Base-by-base conservation (phyloP, 495 filamentous ascomycete species). In the Daldinia caldariorum region DNA sequence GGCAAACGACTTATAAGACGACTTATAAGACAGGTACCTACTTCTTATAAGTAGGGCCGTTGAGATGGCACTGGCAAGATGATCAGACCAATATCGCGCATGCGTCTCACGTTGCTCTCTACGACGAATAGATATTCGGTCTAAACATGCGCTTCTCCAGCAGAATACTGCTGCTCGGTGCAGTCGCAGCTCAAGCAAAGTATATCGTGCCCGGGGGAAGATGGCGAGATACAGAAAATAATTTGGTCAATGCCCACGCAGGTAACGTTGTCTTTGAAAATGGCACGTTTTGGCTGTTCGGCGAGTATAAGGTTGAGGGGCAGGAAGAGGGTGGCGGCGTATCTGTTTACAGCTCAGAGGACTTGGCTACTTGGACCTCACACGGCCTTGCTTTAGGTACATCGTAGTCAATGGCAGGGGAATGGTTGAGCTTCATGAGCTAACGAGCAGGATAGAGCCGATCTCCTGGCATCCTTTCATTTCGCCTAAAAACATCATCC, bases 141-240 rank as follows among this genome's bases (percentile, higher is more conserved):
- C 34, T 37, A 29, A 56, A 53, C 35, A 29, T 63, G 49, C 50
- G 39, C 31, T 18, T 62, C 31, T 61, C 26, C 14, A 22, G 47
- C 13, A 2, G 60, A 34, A n/a, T 76, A 16, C 37, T 76, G 60
- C 59, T 76, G 26, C 45, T 76, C 2, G 26, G 60, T 22, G 66
- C 66, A 50, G 60, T 37, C 8, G 58, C 32, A 32, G 39, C 58
- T 8, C 65, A 74, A 32, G 77, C 76, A 22, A 80, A 79, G 62
- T 83, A 79, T 45, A 83, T 83, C 54, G 81, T 83, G 1, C 82
- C 82, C 1, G 81, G 82, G 7, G 82, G 72, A 12, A 74, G 80
- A 74, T 83, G 82, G 80, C 72, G 70, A 7, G 80, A 80, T 53
- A 83, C 76, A 3, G 74, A 78, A 13, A 79, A 80, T 4, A 78